Conservation (phyloP, 2,329 filamentous ascomycete genomes). For the Diplodia sapinea region DNA sequence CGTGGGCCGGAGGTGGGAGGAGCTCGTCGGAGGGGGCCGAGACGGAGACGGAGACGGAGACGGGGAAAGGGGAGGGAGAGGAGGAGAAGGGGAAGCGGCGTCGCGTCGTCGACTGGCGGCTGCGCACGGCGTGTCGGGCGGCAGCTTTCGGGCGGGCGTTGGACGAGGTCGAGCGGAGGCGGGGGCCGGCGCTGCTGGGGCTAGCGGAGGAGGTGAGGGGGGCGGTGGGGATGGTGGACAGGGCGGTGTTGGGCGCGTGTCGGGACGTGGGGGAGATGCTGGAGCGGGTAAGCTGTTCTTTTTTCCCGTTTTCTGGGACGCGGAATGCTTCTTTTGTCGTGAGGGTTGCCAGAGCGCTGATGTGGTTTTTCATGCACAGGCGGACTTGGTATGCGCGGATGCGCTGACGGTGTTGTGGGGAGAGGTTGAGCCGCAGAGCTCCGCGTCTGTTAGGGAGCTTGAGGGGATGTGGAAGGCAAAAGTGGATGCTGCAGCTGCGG, state of each 20-base stretch:
- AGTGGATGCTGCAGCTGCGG: not conserved
- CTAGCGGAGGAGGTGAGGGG: not conserved
- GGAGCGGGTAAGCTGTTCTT: not conserved
- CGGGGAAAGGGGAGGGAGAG: no score
- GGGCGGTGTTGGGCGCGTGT: not conserved
- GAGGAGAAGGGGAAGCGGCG: not conserved
- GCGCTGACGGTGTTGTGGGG: not conserved
- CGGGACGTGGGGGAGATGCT: not conserved
- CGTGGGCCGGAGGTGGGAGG: not conserved
- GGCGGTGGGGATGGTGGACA: not conserved
- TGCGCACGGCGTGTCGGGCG: not conserved
- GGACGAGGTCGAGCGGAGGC: not conserved
- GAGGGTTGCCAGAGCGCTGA: not conserved
- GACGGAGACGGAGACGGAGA: not conserved
- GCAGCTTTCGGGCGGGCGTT: not conserved
- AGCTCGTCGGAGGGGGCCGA: no score
- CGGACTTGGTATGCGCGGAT: not conserved
- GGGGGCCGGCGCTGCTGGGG: not conserved
- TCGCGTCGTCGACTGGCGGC: not conserved
- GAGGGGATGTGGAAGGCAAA: not conserved
- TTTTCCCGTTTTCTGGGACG: not conserved
- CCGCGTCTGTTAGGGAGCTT: not conserved
- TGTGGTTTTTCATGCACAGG: not conserved
- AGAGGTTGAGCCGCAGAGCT: not conserved
- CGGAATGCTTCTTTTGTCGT: not conserved